phyloP scores from a whole-genome alignment of 1,139 yeast genomes.

The Hemisphaericaspora lyxosophila region DNA sequence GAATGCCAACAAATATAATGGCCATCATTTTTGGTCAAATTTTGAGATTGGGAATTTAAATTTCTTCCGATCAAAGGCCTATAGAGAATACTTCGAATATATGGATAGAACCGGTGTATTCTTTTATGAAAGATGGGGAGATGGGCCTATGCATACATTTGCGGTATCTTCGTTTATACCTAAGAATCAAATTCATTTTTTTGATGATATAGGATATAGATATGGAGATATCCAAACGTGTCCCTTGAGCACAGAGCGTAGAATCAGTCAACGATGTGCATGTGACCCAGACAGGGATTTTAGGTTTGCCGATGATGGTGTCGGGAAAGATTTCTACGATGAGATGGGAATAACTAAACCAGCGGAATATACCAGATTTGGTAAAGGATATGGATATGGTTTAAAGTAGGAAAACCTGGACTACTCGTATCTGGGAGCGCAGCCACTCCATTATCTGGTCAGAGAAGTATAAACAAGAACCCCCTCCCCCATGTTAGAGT shows the following conservation, averaged over 20 bases:
- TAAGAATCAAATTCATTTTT: constrained; percentile 66
- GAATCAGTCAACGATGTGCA: constrained; percentile 21
- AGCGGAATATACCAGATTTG: no score
- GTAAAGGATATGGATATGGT: no score
- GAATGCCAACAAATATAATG: constrained; percentile 92
- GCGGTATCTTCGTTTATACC: constrained; percentile 72
- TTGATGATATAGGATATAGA: constrained; percentile 76
- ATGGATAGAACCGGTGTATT: constrained; percentile 80
- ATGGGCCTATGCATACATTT: constrained; percentile 85
- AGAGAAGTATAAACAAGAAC: no score
- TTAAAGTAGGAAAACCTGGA: no score
- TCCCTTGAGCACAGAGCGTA: constrained; percentile 44
- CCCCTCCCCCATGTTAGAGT: no score
- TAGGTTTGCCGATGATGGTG: neutral
- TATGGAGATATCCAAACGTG: constrained; percentile 63
- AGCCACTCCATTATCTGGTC: no score
- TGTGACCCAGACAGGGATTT: neutral
- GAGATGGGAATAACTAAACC: neutral
- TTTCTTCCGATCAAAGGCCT: constrained; percentile 69
- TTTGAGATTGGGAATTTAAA: constrained; percentile 70
- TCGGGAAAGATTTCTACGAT: neutral
- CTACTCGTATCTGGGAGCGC: no score
- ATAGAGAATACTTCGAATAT: constrained; percentile 64
- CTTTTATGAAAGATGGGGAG: constrained; percentile 94
- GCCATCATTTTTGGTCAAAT: constrained; percentile 90